Conservation (phyloP, 2,329 filamentous ascomycete genomes). For the Ophiostoma sp. region DNA sequence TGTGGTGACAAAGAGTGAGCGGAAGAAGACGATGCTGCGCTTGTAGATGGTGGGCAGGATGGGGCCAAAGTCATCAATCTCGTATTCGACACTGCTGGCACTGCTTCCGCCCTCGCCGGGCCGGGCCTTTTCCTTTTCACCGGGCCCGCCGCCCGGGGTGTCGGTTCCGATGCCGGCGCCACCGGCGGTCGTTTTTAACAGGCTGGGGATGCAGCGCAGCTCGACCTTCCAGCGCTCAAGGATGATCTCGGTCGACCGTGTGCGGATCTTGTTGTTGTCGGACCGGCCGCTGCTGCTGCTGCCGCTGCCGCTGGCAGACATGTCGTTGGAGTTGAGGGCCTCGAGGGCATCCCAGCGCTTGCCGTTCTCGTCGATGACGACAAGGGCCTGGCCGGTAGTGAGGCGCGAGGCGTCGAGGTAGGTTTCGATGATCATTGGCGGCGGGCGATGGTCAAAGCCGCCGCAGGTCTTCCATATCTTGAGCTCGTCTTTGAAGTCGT, state of each 20-base stretch:
- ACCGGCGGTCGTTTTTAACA: constrained; percentile 20
- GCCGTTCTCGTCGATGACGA: constrained; percentile 80
- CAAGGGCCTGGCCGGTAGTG: constrained; percentile 78
- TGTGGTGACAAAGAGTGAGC: constrained; percentile 76
- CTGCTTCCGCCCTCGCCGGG: constrained; percentile 5
- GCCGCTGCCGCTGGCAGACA: constrained; percentile 44
- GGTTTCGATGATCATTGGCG: constrained; percentile 82
- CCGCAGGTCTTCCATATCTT: constrained; percentile 76
- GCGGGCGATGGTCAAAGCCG: constrained; percentile 69
- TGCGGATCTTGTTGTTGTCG: constrained; percentile 25
- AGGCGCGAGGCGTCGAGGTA: constrained; percentile 77
- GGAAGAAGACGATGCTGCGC: constrained; percentile 90
- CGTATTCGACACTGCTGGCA: constrained; percentile 33
- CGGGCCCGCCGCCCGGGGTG: not conserved
- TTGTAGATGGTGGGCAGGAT: constrained; percentile 88
- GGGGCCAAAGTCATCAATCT: constrained; percentile 53
- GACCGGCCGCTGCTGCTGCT: constrained; percentile 31
- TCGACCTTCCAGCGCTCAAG: constrained; percentile 89
- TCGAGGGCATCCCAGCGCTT: constrained; percentile 91
- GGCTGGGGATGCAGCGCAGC: constrained; percentile 55
- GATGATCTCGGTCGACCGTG: constrained; percentile 60
- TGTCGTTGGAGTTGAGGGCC: constrained; percentile 62
- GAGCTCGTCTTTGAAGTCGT: constrained; percentile 77
- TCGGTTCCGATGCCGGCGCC: not conserved
- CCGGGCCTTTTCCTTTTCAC: not conserved